A percentile compares a stretch with the other conserved stretches of the same genome.
Evolutionary conservation across 108 stramenopile species (phyloP).

Genomic region (Chaetoceros tenuissimus): DNA sequence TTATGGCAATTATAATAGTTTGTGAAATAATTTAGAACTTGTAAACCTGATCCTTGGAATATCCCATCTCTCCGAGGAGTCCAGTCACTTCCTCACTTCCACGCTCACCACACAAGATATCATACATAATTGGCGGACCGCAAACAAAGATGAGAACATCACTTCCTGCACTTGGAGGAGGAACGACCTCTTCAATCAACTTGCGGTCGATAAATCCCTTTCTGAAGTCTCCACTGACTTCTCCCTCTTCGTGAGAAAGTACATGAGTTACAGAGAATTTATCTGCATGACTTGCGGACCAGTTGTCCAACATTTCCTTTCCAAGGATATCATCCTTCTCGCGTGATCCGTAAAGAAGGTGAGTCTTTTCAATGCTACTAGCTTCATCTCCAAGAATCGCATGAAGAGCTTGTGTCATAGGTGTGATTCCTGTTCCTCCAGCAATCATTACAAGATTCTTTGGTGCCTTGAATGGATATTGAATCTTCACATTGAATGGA

Average conservation of each 20-base stretch:
- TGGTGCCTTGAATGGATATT: conserved; percentile 51
- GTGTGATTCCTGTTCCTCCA: conserved; percentile 97
- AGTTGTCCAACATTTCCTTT: conserved; percentile 62
- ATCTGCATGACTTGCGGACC: conserved; percentile 27
- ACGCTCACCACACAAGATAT: conserved; percentile 81
- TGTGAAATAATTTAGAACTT: no score
- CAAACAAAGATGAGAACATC: conserved; percentile 86
- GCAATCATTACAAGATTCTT: conserved; percentile 90
- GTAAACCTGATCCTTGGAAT: conserved; percentile 76
- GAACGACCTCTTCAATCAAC: conserved; percentile 50
- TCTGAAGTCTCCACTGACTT: conserved; percentile 39
- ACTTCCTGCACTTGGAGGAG: conserved; percentile 33
- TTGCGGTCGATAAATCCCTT: conserved; percentile 67
- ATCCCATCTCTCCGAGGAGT: conserved; percentile 79
- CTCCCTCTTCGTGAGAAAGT: conserved; percentile 62
- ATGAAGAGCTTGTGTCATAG: conserved; percentile 94
- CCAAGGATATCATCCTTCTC: conserved; percentile 76
- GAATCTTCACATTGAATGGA: conserved; percentile 82
- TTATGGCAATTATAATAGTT: no score
- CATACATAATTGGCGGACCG: conserved; percentile 90
- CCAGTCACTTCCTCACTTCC: conserved; percentile 71
- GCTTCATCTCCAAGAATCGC: conserved; percentile 65
- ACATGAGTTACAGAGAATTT: conserved; percentile 59
- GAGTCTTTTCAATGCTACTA: conserved; percentile 41
- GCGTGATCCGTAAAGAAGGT: conserved; percentile 78